phyloP scores from a whole-genome alignment of 2,329 filamentous ascomycete genomes.

The Aspergillus tanneri region DNA sequence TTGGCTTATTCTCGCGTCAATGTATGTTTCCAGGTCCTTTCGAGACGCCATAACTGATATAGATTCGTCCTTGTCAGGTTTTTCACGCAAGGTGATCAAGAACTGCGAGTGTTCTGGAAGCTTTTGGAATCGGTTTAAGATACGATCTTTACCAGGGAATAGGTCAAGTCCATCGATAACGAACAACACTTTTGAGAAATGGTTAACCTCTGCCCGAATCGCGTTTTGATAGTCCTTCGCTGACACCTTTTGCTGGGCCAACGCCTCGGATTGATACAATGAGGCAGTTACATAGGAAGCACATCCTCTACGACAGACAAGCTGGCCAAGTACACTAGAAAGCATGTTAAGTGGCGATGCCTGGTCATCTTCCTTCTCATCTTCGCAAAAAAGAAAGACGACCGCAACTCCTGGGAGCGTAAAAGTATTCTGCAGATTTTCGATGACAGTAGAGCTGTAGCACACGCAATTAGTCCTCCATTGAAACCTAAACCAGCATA shows the following conservation, averaged over 20 bases:
- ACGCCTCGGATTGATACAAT: slow-evolving; percentile 27
- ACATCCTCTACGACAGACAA: slow-evolving; percentile 30
- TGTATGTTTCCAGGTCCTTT: slow-evolving; percentile 24
- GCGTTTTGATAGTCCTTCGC: slow-evolving; percentile 34
- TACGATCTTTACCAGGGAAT: slow-evolving; percentile 29
- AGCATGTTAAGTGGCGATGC: slow-evolving; percentile 25
- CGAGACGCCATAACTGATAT: slow-evolving; percentile 17
- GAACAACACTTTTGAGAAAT: slow-evolving; percentile 31
- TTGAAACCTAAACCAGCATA: too few species aligned
- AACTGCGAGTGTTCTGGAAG: slow-evolving; percentile 33
- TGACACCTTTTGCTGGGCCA: slow-evolving; percentile 22
- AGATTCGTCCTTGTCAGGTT: slow-evolving; percentile 11
- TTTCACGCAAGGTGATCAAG: slow-evolving; percentile 30
- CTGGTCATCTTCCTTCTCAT: slow-evolving; percentile 22
- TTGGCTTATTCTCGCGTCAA: too few species aligned
- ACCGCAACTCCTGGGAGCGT: slow-evolving; percentile 30
- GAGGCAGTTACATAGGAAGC: slow-evolving; percentile 24
- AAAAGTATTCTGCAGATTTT: slow-evolving; percentile 29
- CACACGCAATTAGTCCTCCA: too few species aligned
- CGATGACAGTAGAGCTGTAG: slow-evolving; percentile 29
- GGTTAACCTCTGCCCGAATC: slow-evolving; percentile 32
- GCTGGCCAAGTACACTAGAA: slow-evolving; percentile 29
- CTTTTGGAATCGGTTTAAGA: slow-evolving; percentile 31
- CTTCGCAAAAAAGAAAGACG: slow-evolving; percentile 31
- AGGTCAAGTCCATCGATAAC: slow-evolving; percentile 33